Base-by-base conservation (phyloP, 148 eudicot genomes). In the Chenopodium quinoa region DNA sequence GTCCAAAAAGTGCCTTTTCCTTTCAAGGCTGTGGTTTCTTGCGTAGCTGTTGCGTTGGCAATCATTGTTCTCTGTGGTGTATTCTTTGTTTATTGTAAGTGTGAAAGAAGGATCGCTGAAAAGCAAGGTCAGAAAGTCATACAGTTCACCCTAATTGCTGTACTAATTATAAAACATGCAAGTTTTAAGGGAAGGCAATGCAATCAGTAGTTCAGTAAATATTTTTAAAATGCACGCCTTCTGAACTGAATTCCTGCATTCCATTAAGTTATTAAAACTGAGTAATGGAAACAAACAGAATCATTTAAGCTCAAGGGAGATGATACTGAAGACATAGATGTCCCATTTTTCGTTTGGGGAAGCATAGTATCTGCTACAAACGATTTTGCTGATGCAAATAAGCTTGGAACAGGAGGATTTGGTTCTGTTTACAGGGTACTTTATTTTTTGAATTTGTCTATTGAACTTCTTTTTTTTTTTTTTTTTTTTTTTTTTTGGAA, bases 351-450 rank as follows among this genome's bases (percentile, higher is more conserved):
- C 54, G 44, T 29, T 47, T 83, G 85, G 85, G 82, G 62, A 78
- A 78, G 73, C 78, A 83, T 83, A 78, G 32, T 83, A 73, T 67
- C 81, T 63, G 85, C 85, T 40, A 83, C 85, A 20, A 66, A 83
- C 48, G 78, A 34, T 46, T 83, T 83, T 73, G 78, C 85, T 73
- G 78, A 83, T 50, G 81, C 4, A 44, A 78, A 78, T 65, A 78
- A 78, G 74, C 85, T 83, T 78, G 85, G 85, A 31, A 34, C 75
- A 83, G 85, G 85, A 66, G 85, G 85, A 54, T 83, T 83, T 64
- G 85, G 85, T 65, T 50, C 85, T 23, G 85, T 83, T 19, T 83
- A 83, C 75, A 83, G 64, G 81, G 85, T 78, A 83, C 5, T 14
- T 14, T 14, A 56, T 3, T 17, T 56, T 5, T 56, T 56, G 62